Conservation (phyloP, 345 rosid species). For the Linum tenue region DNA sequence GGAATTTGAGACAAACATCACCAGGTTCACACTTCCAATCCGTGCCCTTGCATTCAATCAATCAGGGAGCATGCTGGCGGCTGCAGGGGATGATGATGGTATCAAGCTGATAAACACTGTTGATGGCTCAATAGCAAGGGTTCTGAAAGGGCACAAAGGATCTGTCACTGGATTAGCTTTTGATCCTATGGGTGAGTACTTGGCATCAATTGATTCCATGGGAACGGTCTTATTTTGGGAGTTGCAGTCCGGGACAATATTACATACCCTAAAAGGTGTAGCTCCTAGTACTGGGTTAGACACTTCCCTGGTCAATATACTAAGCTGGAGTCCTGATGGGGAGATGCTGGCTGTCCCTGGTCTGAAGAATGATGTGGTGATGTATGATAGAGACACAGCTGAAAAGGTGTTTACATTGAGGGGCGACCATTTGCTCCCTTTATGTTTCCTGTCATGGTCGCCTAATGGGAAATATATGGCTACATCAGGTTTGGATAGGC, state of each 20-base stretch:
- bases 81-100: conserved; percentile 98
- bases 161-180: conserved; percentile 79
- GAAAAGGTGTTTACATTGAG: conserved; percentile 73
- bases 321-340: conserved; percentile 96
- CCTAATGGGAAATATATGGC: conserved; percentile 94
- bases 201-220: conserved; percentile 73
- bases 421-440: conserved; percentile 64
- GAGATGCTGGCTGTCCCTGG: conserved; percentile 82
- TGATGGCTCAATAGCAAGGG: conserved; percentile 89
- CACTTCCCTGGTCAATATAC: conserved; percentile 45
- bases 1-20: conserved; percentile 81
- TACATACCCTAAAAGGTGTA: conserved; percentile 53
- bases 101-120: conserved; percentile 82
- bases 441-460: conserved; percentile 79
- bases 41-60: conserved; percentile 74
- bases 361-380: conserved; percentile 68
- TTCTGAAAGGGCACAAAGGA: conserved; percentile 80
- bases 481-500: conserved; percentile 77
- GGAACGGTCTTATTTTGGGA: conserved; percentile 89
- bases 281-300: conserved; percentile 60
- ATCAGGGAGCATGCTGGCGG: conserved; percentile 83
- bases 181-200: conserved; percentile 64
- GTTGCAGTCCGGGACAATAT: conserved; percentile 52
- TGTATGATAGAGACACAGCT: conserved; percentile 90
- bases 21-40: conserved; percentile 87